Base-by-base conservation (phyloP, 176 grass and related monocot genomes). In the Urochloa ruziziensis region DNA sequence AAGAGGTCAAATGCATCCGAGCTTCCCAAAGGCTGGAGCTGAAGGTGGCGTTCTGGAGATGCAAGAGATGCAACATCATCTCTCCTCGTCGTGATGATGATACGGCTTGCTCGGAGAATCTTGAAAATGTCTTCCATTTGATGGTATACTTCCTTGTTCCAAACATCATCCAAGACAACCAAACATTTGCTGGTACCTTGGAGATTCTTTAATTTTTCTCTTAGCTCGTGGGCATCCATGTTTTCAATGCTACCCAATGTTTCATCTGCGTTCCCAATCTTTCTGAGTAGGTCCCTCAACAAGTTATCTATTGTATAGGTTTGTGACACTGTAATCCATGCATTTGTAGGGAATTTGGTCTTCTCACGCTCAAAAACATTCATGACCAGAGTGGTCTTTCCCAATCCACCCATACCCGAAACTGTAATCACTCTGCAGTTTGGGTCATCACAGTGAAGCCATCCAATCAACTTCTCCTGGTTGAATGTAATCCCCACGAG, bases 371-470 rank as follows among this genome's bases (percentile, higher is more conserved):
- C 88, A 42, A 78, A 94, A 24, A 91, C 83, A 73, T 82, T 78
- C 19, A 69, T 61, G 23, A 89, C 89, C 19, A 94, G 77, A 61
- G 92, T 91, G 12, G 89, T 91, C 73, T 94, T 94, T 3, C 92
- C 92, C 10, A 89, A 62, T 58, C 89, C 92, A 2, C 89, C 92
- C 92, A 91, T 89, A 35, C 92, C 92, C 6, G 78, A 84, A 43
- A 94, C 89, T 28, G 89, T 76, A n/a, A 91, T 70, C 18, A 74
- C 8, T 9, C 36, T 67, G 79, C 27, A 58, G 14, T 78, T 30
- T 24, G 49, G 15, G 17, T 68, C 73, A 36, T 62, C 21, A 28
- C 43, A 43, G 4, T 42, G 34, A 35, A 94, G 30, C 83, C 83
- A 86, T 7, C 25, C 33, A 30, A 61, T 75, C 75, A 94, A 37